phyloP scores from a whole-genome alignment of 139 green algal genomes.

The Deuterostichococcus epilithicus region DNA sequence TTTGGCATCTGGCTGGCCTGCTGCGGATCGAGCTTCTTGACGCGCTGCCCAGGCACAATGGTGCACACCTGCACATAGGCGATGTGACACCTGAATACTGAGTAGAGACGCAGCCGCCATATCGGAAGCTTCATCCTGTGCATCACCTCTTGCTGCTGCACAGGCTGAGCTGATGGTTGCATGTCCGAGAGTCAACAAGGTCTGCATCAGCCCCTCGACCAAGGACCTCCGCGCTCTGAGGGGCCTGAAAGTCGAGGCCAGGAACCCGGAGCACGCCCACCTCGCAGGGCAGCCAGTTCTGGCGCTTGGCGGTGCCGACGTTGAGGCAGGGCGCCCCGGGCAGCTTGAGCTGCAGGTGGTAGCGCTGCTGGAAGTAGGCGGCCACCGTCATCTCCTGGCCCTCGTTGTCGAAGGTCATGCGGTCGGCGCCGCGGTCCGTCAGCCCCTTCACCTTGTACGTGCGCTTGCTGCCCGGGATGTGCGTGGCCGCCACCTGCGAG shows the following conservation, averaged over 20 bases:
- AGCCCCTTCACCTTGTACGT: constrained; percentile 21
- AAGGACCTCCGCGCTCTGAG: no score
- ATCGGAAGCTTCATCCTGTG: no score
- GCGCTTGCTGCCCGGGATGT: constrained; percentile 2
- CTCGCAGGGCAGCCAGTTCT: constrained; percentile 49
- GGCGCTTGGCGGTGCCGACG: constrained; percentile 32
- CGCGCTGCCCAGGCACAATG: constrained; percentile 34
- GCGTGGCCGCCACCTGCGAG: constrained; percentile 13
- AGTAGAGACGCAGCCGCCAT: no score
- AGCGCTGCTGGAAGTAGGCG: constrained; percentile 43
- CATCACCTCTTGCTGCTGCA: no score
- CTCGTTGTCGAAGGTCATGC: constrained; percentile 38
- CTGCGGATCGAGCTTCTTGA: constrained; percentile 39
- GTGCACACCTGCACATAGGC: constrained; percentile 34
- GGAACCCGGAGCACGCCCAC: no score
- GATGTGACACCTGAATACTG: no score
- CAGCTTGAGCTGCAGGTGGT: constrained; percentile 18
- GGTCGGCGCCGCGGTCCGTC: neutral
- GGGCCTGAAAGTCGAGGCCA: no score
- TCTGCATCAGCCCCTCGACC: no score
- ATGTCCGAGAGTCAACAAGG: no score
- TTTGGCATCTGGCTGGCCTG: constrained; percentile 45
- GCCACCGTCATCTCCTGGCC: constrained; percentile 42
- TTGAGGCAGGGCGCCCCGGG: constrained; percentile 22
- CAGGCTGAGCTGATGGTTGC: no score